phyloP scores from a whole-genome alignment of 2,329 filamentous ascomycete genomes.

The Scytalidium sp. region DNA sequence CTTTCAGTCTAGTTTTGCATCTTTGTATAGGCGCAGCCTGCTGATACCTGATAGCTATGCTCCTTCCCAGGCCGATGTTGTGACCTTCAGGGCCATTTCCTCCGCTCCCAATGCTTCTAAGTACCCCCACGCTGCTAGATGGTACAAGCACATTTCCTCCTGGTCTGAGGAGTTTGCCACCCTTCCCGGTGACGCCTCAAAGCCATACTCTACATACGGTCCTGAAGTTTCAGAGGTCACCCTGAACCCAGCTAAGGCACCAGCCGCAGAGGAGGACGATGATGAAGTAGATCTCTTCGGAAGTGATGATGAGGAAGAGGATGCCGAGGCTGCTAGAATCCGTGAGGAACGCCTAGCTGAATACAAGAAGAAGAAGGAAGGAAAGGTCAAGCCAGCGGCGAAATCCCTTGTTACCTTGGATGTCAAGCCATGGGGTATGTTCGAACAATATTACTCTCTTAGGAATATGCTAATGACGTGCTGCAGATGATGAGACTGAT shows the following conservation, averaged over 20 bases:
- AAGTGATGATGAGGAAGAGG: constrained; percentile 90
- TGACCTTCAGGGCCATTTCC: constrained; percentile 86
- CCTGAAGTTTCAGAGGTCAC: constrained; percentile 76
- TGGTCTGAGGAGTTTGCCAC: constrained; percentile 91
- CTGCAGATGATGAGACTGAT: constrained; percentile 84
- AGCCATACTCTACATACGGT: constrained; percentile 86
- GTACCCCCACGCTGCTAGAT: constrained; percentile 91
- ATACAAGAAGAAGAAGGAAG: constrained; percentile 96
- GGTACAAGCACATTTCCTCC: constrained; percentile 98
- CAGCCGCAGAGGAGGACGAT: constrained; percentile 69
- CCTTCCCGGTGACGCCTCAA: constrained; percentile 86
- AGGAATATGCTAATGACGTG: constrained; percentile 15
- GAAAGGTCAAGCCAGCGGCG: constrained; percentile 85
- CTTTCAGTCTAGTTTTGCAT: constrained; percentile 11
- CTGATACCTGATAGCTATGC: constrained; percentile 37
- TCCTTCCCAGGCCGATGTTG: constrained; percentile 93
- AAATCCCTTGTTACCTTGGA: constrained; percentile 97
- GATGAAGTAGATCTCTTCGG: constrained; percentile 93
- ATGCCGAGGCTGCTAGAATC: constrained; percentile 78
- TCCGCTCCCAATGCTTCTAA: constrained; percentile 74
- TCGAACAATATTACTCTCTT: constrained; percentile 1
- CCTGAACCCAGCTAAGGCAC: constrained; percentile 82
- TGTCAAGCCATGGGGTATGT: constrained; percentile 98
- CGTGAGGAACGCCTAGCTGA: constrained; percentile 88
- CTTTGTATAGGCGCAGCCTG: constrained; percentile 12